Percentiles rank a stretch among this genome's conserved stretches.
Conservation (phyloP, 805 yeast species). For the Starmerella apis region DNA sequence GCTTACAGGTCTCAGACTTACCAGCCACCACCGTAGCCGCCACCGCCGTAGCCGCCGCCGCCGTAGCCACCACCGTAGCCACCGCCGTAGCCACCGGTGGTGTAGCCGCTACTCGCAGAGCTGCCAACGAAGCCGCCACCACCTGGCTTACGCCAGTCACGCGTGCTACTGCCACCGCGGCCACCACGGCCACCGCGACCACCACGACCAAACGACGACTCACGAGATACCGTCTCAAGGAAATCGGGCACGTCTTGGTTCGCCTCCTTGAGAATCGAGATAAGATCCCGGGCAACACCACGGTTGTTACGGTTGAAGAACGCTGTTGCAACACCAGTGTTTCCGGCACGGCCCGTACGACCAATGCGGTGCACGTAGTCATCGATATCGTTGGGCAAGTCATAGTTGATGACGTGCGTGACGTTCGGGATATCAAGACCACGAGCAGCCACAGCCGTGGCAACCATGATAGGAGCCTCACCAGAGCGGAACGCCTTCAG, state of each 20-base stretch:
- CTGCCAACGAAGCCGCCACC: slow-evolving; percentile 26
- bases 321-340: slow-evolving; percentile 96
- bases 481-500: slow-evolving; percentile 88
- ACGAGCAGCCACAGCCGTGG: slow-evolving; percentile 99
- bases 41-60: slow-evolving; percentile 19
- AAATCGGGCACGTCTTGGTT: slow-evolving; percentile 95
- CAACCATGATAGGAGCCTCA: slow-evolving; percentile 85
- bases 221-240: slow-evolving; percentile 70
- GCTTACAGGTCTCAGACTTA: not conserved
- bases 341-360: slow-evolving; percentile 99
- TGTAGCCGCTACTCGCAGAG: slow-evolving; percentile 26
- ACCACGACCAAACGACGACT: slow-evolving; percentile 45
- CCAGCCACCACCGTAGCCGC: slow-evolving; percentile 1
- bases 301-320: slow-evolving; percentile 94
- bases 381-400: slow-evolving; percentile 92
- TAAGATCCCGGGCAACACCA: slow-evolving; percentile 75
- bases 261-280: slow-evolving; percentile 84
- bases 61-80: slow-evolving; percentile 30
- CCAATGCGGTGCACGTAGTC: slow-evolving; percentile 99
- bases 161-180: slow-evolving; percentile 31
- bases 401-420: slow-evolving; percentile 94
- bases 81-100: slow-evolving; percentile 27
- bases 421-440: slow-evolving; percentile 99
- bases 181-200: slow-evolving; percentile 47
- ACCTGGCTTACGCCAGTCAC: slow-evolving; percentile 28